Conservation (phyloP, 2,329 filamentous ascomycete species). For the Rugonectria rugulosa region DNA sequence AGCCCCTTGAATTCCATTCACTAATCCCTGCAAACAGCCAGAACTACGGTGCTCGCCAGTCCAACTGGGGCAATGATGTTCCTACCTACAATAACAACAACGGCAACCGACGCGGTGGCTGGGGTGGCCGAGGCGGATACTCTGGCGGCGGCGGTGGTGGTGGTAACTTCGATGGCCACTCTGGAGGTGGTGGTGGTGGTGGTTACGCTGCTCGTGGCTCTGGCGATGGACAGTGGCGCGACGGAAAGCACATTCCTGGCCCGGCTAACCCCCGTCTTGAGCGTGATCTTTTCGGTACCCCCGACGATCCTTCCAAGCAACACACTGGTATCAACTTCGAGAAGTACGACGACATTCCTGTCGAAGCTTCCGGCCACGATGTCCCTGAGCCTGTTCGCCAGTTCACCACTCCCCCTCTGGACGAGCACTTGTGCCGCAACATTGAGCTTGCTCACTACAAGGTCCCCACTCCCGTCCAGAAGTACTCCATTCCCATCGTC, state of each 20-base stretch:
- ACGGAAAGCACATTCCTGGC: slow-evolving; percentile 94
- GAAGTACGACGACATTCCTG: slow-evolving; percentile 99
- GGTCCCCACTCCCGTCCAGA: slow-evolving; percentile 95
- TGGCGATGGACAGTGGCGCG: slow-evolving; percentile 94
- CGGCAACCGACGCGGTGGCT: slow-evolving; percentile 45
- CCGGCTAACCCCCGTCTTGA: slow-evolving; percentile 88
- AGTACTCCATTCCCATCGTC: slow-evolving; percentile 99
- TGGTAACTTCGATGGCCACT: slow-evolving; percentile 69
- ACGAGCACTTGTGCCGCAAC: slow-evolving; percentile 91
- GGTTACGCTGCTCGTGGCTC: slow-evolving; percentile 75
- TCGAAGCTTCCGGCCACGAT: slow-evolving; percentile 93
- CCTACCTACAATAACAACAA: slow-evolving; percentile 42
- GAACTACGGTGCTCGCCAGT: slow-evolving; percentile 45
- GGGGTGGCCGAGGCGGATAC: slow-evolving; percentile 47
- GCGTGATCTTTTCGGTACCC: slow-evolving; percentile 91
- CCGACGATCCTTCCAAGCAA: slow-evolving; percentile 93
- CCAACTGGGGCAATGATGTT: slow-evolving; percentile 44
- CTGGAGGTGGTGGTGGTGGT: slow-evolving; percentile 78
- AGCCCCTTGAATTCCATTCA: background rate
- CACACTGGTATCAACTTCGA: slow-evolving; percentile 99
- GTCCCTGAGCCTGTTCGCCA: slow-evolving; percentile 90
- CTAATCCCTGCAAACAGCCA: slow-evolving; percentile 35
- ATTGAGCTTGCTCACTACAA: slow-evolving; percentile 95
- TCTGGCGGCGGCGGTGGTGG: slow-evolving; percentile 45
- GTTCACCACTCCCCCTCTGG: slow-evolving; percentile 94